A percentile compares a stretch with the other conserved stretches of the same genome.
Evolutionary conservation across 202 grass and related monocot species (phyloP).

Genomic region (Musa balbisiana): DNA sequence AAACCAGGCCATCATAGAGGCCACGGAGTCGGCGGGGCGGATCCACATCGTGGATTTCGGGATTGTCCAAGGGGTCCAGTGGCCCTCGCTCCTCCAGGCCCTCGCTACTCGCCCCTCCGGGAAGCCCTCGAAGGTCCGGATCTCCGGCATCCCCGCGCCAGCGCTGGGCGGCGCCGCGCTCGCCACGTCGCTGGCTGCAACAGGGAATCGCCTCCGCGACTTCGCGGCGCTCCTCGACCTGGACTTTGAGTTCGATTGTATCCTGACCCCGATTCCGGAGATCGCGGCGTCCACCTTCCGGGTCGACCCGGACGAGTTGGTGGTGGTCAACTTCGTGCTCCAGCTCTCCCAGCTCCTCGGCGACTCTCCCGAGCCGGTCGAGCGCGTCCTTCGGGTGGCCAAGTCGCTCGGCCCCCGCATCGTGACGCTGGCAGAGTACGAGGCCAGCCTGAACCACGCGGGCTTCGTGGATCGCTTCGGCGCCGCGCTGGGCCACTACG

Average conservation of each 20-base stretch:
- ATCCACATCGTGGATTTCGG: slow-evolving; percentile 97
- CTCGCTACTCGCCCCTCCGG: slow-evolving; percentile 79
- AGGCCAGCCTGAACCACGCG: slow-evolving; percentile 53
- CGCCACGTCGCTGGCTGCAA: slow-evolving; percentile 56
- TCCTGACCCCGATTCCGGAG: slow-evolving; percentile 61
- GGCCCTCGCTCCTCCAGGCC: slow-evolving; percentile 90
- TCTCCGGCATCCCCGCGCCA: slow-evolving; percentile 83
- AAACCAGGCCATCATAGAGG: slow-evolving; percentile 96
- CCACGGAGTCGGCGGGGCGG: slow-evolving; percentile 53
- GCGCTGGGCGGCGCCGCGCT: slow-evolving; percentile 55
- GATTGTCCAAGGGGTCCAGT: slow-evolving; percentile 86
- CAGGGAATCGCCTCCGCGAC: slow-evolving; percentile 60
- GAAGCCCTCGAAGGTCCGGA: slow-evolving; percentile 64
- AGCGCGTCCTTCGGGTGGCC: slow-evolving; percentile 42
- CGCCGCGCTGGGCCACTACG: slow-evolving; percentile 70
- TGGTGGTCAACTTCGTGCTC: slow-evolving; percentile 96
- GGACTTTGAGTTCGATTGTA: slow-evolving; percentile 79
- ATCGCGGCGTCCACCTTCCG: slow-evolving; percentile 56
- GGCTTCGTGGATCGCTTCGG: slow-evolving; percentile 58
- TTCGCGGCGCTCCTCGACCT: slow-evolving; percentile 78
- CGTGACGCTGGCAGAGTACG: slow-evolving; percentile 82
- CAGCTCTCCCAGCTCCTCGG: slow-evolving; percentile 67
- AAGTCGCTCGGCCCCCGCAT: slow-evolving; percentile 66
- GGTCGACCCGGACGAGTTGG: slow-evolving; percentile 51
- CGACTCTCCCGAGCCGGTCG: slow-evolving; percentile 54